These are phyloP conservation scores for Sporothrix phasma DNA, from an alignment of 2,329 filamentous ascomycete genomes.

Conservation along the genomic window DNA sequence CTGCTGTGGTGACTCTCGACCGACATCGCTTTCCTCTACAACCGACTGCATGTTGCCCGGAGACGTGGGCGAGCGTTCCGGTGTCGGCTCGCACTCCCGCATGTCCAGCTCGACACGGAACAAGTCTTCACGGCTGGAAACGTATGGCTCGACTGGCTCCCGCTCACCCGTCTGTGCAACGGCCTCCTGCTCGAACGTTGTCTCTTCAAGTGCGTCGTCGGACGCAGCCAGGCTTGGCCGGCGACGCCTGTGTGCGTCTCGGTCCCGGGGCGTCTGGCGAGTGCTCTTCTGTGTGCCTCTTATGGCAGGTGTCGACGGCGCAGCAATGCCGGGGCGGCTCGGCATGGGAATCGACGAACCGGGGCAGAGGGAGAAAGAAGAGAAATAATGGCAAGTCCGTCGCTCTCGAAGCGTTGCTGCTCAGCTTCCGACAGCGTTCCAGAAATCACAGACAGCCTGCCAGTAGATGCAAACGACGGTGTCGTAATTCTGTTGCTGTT, in stretches of 20 bases:
- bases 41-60: background rate
- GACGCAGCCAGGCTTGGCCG: background rate
- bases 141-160: background rate
- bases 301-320: background rate
- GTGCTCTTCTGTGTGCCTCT: background rate
- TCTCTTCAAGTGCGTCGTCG: background rate
- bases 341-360: background rate
- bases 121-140: background rate
- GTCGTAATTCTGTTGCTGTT: background rate
- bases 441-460: background rate
- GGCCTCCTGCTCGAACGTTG: background rate
- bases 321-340: background rate
- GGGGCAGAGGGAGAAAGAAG: background rate
- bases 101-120: background rate
- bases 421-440: background rate
- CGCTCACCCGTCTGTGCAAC: background rate
- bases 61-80: background rate
- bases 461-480: background rate
- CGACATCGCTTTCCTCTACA: no score
- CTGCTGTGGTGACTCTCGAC: background rate
- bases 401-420: slow-evolving; percentile 1
- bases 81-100: background rate
- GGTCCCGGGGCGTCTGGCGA: background rate
- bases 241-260: background rate
- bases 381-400: slow-evolving; percentile 5